Evolutionary conservation across 2,329 filamentous ascomycete species (phyloP), one percentile per base, ranked within the genome.

Genomic region (Botrytis fabae): DNA sequence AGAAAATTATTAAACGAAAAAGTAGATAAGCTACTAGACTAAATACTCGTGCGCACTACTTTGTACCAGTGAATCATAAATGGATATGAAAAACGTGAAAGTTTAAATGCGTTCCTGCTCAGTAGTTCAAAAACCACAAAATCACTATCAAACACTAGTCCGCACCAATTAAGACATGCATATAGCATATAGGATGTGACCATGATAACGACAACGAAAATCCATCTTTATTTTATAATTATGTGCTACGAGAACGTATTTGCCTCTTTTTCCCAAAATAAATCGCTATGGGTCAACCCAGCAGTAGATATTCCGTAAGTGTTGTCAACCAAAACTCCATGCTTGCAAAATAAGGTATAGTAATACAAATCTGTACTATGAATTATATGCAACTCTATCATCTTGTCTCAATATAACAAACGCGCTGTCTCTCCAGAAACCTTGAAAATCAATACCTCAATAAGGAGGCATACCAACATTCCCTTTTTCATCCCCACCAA

Each of bases 401-500:
- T 68, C 51, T 68, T n/a, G 25, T 60, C 18, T 48, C 8, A 60
- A 60, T 28, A 68, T 28, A 28, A 40, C 38, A 54, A 54, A 68
- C 25, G 25, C 25, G 38, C 18, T 42, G 38, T 44, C 18, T 60
- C 38, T 61, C 59, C 10, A 65, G 6, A 71, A 57, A 32, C 22
- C 38, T 4, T 28, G 25, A 70, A 38, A 35, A 18, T 32, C 32
- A 12, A 59, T 42, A 20, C 65, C 75, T 79, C 73, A 81, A 71
- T 81, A 81, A 38, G 80, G 80, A 42, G 80, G 79, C 69, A 75
- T 78, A 6, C 73, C 76, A 32, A 78, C 75, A 74, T 78, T 77
- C 14, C 76, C 76, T 32, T 75, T 77, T 64, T 74, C 69, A 38
- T 72, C 75, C 10, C 74, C 76, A 20, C 73, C 75, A 48, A 73